These are phyloP conservation scores for Centella asiatica DNA, from an alignment of 129 eudicot species.

Conservation along the genomic window DNA sequence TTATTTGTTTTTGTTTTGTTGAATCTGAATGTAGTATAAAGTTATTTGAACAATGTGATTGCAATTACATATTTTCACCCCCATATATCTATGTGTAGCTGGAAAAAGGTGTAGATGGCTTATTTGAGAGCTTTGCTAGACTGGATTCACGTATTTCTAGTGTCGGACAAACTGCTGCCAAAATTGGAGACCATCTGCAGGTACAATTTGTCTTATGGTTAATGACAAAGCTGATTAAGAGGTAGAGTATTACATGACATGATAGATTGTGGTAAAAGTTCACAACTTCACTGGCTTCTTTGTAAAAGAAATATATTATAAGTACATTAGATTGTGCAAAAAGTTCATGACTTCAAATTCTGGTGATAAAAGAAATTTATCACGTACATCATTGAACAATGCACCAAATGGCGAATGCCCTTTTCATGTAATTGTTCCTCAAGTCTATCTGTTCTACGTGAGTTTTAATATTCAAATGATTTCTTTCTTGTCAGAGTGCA, in stretches of 20 bases:
- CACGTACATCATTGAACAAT: background rate
- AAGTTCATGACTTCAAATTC: too few relatives aligned
- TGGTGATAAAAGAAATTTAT: background rate
- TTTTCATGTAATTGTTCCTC: conserved; percentile 2
- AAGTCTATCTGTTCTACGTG: background rate
- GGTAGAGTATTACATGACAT: background rate
- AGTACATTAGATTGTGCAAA: background rate
- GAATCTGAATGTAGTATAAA: too few relatives aligned
- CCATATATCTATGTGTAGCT: conserved; percentile 47
- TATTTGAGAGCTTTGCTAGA: conserved; percentile 93
- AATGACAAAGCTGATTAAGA: background rate
- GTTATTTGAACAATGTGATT: background rate
- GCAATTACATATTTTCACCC: background rate
- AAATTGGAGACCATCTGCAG: conserved; percentile 99
- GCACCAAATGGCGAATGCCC: background rate
- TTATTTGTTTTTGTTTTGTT: too few relatives aligned
- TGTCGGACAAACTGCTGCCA: conserved; percentile 99
- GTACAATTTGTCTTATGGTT: conserved; percentile 30
- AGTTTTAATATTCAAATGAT: conserved; percentile 11
- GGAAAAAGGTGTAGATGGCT: conserved; percentile 96
- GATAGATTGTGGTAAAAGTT: background rate
- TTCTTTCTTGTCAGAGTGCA: conserved; percentile 69
- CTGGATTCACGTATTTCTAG: conserved; percentile 97
- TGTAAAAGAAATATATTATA: too few relatives aligned
- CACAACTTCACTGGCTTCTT: too few relatives aligned